Percentiles rank a stretch among this genome's conserved stretches.
Conservation (phyloP, 1,139 yeast species). For the Pichia sp. region DNA sequence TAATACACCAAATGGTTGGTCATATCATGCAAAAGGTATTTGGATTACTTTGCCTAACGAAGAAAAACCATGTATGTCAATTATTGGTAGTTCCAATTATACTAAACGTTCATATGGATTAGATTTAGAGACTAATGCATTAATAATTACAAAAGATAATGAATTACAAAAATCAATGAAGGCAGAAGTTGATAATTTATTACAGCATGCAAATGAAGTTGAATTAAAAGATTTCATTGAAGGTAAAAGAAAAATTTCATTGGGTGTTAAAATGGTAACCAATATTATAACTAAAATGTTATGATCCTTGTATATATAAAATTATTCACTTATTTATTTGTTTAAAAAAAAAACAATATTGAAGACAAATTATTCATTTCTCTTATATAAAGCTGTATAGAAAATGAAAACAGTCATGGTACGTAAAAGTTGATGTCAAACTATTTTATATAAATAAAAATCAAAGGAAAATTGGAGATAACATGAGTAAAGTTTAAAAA, state of each 20-base stretch:
- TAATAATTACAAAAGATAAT: conserved; percentile 65
- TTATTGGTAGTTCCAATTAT: conserved; percentile 89
- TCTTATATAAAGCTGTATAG: too few relatives aligned
- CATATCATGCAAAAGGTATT: conserved; percentile 97
- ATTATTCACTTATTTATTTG: too few relatives aligned
- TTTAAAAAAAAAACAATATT: neutral
- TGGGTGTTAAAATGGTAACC: conserved; percentile 60
- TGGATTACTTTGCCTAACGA: conserved; percentile 72
- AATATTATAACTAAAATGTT: conserved; percentile 60
- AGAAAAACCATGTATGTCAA: conserved; percentile 59
- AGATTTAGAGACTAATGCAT: conserved; percentile 84
- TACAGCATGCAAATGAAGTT: conserved; percentile 46
- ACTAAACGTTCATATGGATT: conserved; percentile 83
- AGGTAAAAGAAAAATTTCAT: conserved; percentile 54
- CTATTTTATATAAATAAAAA: too few relatives aligned
- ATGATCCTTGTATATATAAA: conserved; percentile 21
- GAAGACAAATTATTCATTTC: neutral
- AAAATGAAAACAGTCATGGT: too few relatives aligned
- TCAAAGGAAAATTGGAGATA: too few relatives aligned
- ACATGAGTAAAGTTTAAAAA: too few relatives aligned
- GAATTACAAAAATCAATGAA: conserved; percentile 52
- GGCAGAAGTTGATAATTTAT: conserved; percentile 57
- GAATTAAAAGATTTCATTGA: conserved; percentile 45
- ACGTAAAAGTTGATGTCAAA: too few relatives aligned
- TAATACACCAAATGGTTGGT: conserved; percentile 84